Evolutionary conservation across 495 filamentous ascomycete genomes (phyloP).

Genomic region (Aspergillus conjunctus): DNA sequence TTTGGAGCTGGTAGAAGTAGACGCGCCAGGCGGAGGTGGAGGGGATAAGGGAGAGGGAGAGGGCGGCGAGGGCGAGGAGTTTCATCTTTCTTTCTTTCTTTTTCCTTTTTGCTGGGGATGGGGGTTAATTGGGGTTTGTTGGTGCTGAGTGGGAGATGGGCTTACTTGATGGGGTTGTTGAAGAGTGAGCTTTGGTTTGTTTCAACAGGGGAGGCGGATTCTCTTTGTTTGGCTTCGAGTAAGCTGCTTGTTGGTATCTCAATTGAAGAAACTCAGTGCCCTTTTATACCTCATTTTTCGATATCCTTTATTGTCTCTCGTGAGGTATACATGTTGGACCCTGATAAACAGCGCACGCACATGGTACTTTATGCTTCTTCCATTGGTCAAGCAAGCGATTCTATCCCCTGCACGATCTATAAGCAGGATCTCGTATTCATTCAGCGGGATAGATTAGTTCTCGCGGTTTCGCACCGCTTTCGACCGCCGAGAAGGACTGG

Average conservation of each 20-base stretch:
- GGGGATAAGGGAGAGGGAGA: not conserved
- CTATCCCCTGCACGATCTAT: not conserved
- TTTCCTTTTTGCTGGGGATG: not conserved
- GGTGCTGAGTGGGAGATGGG: too few species aligned
- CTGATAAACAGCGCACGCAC: not conserved
- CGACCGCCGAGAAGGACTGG: not conserved
- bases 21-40: constrained; percentile 5
- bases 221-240: not conserved
- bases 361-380: not conserved
- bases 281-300: not conserved
- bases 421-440: not conserved
- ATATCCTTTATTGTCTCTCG: not conserved
- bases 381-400: not conserved
- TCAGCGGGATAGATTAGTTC: not conserved
- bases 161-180: too few species aligned
- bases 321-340: not conserved
- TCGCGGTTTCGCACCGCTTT: constrained; percentile 1
- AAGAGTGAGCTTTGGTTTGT: too few species aligned
- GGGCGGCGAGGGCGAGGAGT: not conserved
- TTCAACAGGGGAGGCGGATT: too few species aligned
- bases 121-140: too few species aligned
- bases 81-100: not conserved
- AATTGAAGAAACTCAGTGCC: not conserved
- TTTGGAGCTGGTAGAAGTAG: constrained; percentile 6
- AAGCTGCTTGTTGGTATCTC: not conserved